Evolutionary conservation across 2,329 filamentous ascomycete species (phyloP).

Genomic region (Xenoacremonium recifei): DNA sequence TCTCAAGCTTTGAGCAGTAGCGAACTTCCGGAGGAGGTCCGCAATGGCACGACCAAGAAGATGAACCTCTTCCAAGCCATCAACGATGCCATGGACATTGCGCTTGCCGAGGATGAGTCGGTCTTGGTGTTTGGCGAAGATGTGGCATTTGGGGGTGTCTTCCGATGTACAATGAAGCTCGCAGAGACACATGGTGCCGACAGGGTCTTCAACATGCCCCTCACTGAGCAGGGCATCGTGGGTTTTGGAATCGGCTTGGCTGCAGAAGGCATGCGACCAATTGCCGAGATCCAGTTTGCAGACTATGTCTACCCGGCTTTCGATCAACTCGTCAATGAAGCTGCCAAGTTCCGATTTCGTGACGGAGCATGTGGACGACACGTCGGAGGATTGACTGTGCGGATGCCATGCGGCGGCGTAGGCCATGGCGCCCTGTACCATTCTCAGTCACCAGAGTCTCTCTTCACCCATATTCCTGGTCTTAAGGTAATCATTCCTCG

Average conservation of each 20-base stretch:
- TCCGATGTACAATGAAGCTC: conserved; percentile 89
- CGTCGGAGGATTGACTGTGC: conserved; percentile 77
- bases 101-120: conserved; percentile 78
- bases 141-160: conserved; percentile 95
- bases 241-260: conserved; percentile 91
- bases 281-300: conserved; percentile 94
- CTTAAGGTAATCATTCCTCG: conserved; percentile 82
- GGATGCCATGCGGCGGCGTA: conserved; percentile 88
- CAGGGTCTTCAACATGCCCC: conserved; percentile 92
- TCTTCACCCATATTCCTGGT: conserved; percentile 87
- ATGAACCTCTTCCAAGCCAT: conserved; percentile 94
- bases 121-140: conserved; percentile 95
- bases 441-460: conserved; percentile 81
- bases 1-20: conserved; percentile 67
- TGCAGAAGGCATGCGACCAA: conserved; percentile 85
- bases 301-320: conserved; percentile 94
- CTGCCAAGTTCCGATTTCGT: conserved; percentile 82
- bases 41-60: conserved; percentile 72
- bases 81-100: conserved; percentile 83
- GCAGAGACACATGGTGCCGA: conserved; percentile 83
- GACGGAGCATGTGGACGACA: conserved; percentile 57
- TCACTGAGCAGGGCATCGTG: conserved; percentile 91
- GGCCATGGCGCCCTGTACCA: conserved; percentile 88
- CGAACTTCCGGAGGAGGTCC: conserved; percentile 67
- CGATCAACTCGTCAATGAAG: conserved; percentile 92